Percentiles rank a stretch among this genome's conserved stretches.
phyloP scores from a whole-genome alignment of 1,284 basidiomycete genomes.

The Coniferiporia weirii region DNA sequence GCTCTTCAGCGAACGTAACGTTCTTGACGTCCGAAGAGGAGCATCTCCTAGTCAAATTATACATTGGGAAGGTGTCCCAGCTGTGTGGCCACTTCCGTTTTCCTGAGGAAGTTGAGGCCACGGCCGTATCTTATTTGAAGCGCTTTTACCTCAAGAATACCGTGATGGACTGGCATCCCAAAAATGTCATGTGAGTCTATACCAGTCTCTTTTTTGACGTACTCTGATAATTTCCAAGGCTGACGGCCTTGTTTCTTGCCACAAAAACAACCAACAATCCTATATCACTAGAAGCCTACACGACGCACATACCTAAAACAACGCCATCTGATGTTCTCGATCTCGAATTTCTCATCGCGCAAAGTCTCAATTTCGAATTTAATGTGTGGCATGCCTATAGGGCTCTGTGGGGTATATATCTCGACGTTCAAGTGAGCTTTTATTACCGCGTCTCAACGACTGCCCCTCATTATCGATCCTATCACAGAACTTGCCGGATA shows the following conservation, averaged over 20 bases:
- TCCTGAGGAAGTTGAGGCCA: slow-evolving; percentile 89
- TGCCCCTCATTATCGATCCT: not conserved
- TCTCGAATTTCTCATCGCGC: slow-evolving; percentile 92
- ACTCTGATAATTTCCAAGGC: slow-evolving; percentile 46
- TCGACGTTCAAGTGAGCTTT: slow-evolving; percentile 79
- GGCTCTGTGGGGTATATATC: slow-evolving; percentile 83
- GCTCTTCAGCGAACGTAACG: slow-evolving; percentile 59
- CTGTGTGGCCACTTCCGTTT: slow-evolving; percentile 84
- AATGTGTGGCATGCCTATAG: slow-evolving; percentile 88
- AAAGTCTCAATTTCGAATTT: slow-evolving; percentile 91
- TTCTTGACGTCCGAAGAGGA: slow-evolving; percentile 86
- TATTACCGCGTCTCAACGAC: not conserved
- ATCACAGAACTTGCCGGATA: slow-evolving; percentile 45
- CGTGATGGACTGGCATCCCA: slow-evolving; percentile 99
- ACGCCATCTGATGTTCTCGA: slow-evolving; percentile 80
- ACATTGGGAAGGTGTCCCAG: slow-evolving; percentile 81
- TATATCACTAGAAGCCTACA: slow-evolving; percentile 82
- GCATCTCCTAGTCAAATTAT: slow-evolving; percentile 82
- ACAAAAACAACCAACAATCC: slow-evolving; percentile 96
- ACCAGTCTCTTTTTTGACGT: not conserved
- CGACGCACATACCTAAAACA: slow-evolving; percentile 75
- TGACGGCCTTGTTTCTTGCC: slow-evolving; percentile 92
- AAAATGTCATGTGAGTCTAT: slow-evolving; percentile 81
- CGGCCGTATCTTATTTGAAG: slow-evolving; percentile 89
- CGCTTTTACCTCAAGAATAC: slow-evolving; percentile 97